phyloP scores from a whole-genome alignment of 163 green algal species.

The Scenedesmus sp. region DNA sequence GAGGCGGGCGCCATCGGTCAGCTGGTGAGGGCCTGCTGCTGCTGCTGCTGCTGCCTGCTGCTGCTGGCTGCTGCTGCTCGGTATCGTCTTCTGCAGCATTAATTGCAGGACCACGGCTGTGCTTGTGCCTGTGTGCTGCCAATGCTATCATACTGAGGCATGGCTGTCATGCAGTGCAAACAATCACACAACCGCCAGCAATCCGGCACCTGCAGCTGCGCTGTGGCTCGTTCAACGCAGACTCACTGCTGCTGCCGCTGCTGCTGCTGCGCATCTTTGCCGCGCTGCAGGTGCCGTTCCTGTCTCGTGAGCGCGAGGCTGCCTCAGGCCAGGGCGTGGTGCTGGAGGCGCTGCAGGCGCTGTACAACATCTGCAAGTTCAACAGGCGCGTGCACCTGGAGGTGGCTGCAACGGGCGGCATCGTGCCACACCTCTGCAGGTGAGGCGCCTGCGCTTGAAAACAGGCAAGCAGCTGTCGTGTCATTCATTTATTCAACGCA shows the following conservation, averaged over 20 bases:
- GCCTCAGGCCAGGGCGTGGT: constrained; percentile 56
- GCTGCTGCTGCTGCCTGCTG: not conserved
- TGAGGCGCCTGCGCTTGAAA: not conserved
- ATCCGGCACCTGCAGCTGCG: not conserved
- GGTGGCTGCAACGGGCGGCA: constrained; percentile 70
- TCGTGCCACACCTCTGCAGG: constrained; percentile 70
- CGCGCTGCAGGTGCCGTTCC: constrained; percentile 59
- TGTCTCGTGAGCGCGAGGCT: constrained; percentile 49
- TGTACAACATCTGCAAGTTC: constrained; percentile 89
- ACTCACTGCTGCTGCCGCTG: not conserved
- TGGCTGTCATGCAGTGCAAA: too few relatives aligned
- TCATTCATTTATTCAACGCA: too few relatives aligned
- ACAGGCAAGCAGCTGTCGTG: not conserved
- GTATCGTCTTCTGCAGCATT: not conserved
- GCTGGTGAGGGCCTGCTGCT: constrained; percentile 51
- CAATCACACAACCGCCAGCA: too few relatives aligned
- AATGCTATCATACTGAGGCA: too few relatives aligned
- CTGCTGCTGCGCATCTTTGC: not conserved
- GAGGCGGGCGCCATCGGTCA: constrained; percentile 73
- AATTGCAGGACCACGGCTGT: not conserved
- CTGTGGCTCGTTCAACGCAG: too few relatives aligned
- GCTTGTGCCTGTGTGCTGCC: not conserved
- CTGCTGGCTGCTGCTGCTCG: not conserved
- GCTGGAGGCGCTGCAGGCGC: constrained; percentile 79
- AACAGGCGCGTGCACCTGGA: constrained; percentile 73